Evolutionary conservation across 176 grass and related monocot species (phyloP).

Genomic region (Aegilops sharonensis): DNA sequence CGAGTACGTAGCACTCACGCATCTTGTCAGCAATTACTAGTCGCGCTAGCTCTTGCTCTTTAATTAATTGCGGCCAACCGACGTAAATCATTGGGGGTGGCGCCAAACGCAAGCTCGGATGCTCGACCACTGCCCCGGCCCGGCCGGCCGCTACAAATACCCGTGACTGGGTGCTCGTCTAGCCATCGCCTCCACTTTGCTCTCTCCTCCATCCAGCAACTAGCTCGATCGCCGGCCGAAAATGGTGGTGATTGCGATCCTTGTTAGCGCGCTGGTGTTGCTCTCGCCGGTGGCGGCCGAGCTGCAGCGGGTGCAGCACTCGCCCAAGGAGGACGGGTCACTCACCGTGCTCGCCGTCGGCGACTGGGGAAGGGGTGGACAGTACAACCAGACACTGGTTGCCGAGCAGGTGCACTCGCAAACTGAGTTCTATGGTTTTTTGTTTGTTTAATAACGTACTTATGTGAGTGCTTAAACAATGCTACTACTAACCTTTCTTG

Average conservation of each 20-base stretch:
- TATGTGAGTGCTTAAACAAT: too few relatives aligned
- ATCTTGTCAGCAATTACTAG: background rate
- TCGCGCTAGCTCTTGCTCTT: background rate
- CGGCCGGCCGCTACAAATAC: constrained; percentile 18
- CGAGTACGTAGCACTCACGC: background rate
- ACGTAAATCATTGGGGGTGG: background rate
- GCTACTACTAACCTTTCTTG: too few relatives aligned
- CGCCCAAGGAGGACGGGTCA: constrained; percentile 45
- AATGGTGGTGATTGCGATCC: background rate
- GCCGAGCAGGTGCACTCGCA: constrained; percentile 38
- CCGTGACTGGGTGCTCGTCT: background rate
- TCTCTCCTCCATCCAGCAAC: background rate
- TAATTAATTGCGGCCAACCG: background rate
- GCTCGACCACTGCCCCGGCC: too few relatives aligned
- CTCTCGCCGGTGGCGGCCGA: constrained; percentile 17
- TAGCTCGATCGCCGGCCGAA: background rate
- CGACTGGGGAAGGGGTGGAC: constrained; percentile 68
- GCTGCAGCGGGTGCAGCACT: constrained; percentile 54
- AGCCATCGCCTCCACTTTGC: background rate
- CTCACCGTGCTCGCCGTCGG: constrained; percentile 58
- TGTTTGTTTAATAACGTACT: too few relatives aligned
- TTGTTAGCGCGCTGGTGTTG: background rate
- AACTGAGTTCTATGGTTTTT: background rate
- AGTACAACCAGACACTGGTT: constrained; percentile 72
- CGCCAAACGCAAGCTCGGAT: too few relatives aligned